Conservation (phyloP, 805 yeast species). For the Alloascoidea africana region DNA sequence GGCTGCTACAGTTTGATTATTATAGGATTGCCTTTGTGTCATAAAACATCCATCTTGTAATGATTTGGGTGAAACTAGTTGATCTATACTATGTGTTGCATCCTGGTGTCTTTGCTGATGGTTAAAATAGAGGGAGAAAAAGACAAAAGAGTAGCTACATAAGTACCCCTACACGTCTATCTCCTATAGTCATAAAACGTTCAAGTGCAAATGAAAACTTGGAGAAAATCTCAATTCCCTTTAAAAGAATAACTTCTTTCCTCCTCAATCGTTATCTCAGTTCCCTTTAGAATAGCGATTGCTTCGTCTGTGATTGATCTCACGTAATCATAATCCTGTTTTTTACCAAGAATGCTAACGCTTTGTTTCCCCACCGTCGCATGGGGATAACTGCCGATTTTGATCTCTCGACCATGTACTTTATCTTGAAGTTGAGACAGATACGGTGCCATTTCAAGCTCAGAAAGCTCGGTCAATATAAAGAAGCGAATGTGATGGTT, state of each 20-base stretch:
- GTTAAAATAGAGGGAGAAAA: too few relatives aligned
- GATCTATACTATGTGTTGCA: too few relatives aligned
- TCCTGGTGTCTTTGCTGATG: too few relatives aligned
- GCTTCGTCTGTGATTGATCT: slow-evolving; percentile 30
- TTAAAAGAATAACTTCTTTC: slow-evolving; percentile 30
- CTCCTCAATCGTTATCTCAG: slow-evolving; percentile 38
- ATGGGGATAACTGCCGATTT: slow-evolving; percentile 83
- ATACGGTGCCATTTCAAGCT: slow-evolving; percentile 55
- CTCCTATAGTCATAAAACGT: too few relatives aligned
- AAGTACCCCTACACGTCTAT: too few relatives aligned
- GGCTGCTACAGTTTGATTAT: too few relatives aligned
- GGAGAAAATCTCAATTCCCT: too few relatives aligned
- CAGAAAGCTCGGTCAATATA: slow-evolving; percentile 46
- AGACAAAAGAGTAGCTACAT: too few relatives aligned
- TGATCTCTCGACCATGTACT: slow-evolving; percentile 26
- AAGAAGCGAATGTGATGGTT: slow-evolving; percentile 27
- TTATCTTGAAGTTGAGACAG: slow-evolving; percentile 35
- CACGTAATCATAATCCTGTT: slow-evolving; percentile 21
- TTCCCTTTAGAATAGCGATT: slow-evolving; percentile 33
- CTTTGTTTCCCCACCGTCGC: slow-evolving; percentile 46
- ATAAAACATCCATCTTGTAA: too few relatives aligned
- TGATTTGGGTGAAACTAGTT: too few relatives aligned
- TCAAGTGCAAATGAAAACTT: too few relatives aligned
- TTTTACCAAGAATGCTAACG: slow-evolving; percentile 56
- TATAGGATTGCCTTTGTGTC: too few relatives aligned